phyloP scores from a whole-genome alignment of 345 rosid genomes.

The Acer campestre region DNA sequence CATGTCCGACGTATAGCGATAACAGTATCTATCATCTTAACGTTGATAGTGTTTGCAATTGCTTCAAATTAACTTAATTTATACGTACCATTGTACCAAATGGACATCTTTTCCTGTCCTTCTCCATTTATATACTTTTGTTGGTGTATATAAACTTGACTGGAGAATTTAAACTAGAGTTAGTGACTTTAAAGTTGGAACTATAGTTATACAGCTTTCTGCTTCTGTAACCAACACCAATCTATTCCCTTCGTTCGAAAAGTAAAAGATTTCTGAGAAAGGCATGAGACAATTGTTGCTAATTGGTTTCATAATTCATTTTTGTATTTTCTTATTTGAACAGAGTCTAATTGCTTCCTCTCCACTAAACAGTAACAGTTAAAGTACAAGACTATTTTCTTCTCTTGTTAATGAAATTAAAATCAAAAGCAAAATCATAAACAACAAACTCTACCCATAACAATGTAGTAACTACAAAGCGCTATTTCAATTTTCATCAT shows the following conservation, averaged over 20 bases:
- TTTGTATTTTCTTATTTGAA: neutral
- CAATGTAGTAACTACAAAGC: neutral
- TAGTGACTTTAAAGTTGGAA: neutral
- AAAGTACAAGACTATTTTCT: too few relatives aligned
- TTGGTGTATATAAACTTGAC: too few relatives aligned
- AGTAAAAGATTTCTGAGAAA: neutral
- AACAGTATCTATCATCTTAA: neutral
- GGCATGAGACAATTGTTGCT: neutral
- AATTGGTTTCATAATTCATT: neutral
- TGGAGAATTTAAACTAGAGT: neutral
- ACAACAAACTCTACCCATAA: too few relatives aligned
- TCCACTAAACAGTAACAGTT: too few relatives aligned
- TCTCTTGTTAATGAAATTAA: neutral
- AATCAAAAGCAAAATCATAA: neutral
- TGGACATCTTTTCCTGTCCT: too few relatives aligned
- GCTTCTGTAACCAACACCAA: too few relatives aligned
- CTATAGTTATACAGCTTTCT: neutral
- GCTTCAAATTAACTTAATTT: too few relatives aligned
- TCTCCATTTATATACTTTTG: too few relatives aligned
- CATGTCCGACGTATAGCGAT: neutral
- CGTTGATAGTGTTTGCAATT: neutral
- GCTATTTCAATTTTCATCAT: too few relatives aligned
- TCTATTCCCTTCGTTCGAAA: too few relatives aligned
- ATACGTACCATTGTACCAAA: too few relatives aligned
- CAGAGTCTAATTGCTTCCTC: too few relatives aligned